Evolutionary conservation across 2,329 filamentous ascomycete genomes (phyloP), one percentile per base, ranked within the genome.

Genomic region (Tolypocladium sp.): DNA sequence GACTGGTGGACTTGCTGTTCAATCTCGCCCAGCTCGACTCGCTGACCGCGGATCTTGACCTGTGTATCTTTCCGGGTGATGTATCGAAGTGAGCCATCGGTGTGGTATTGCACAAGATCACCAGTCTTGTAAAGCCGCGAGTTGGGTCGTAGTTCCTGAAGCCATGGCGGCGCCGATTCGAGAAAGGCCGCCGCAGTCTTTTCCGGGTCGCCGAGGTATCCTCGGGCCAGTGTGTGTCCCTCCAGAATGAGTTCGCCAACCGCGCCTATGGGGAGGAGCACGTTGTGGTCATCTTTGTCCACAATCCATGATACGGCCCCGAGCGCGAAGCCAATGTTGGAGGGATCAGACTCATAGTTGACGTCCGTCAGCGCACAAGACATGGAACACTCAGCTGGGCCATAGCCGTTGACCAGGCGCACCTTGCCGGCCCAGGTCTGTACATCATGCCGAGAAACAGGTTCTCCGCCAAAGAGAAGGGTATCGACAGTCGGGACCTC

Each of bases 11-110:
- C 57, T 33, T 61, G 57, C 38, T 62, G 52, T 40, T 71, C 69
- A 5, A 72, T 60, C 22, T 73, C 72, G 0, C 63, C 66, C 4
- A 82, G 73, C 68, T 82, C 86, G 49, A 84, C 74, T 38, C 82
- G 71, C 59, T 79, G 84, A 13, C 86, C 86, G 13, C 79, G 76
- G 7, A 87, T 69, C 66, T 87, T 87, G 54, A 86, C 76, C 65
- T 86, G 83, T 0, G 76, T 76, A 62, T 87, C 83, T 61, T 82
- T 83, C 17, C 84, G 74, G 17, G 80, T 80, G 22, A 82, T 60
- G 44, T 76, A 81, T 0, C 71, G 65, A 6, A 82, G 63, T 6
- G 68, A 67, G 0, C 77, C 76, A 44, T 80, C 73, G 0, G 67
- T 63, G 41, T 75, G 69, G 44, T 79, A 79, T 33, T 65, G 63